phyloP scores from a whole-genome alignment of 495 filamentous ascomycete species.

The Penicillium maclennaniae region DNA sequence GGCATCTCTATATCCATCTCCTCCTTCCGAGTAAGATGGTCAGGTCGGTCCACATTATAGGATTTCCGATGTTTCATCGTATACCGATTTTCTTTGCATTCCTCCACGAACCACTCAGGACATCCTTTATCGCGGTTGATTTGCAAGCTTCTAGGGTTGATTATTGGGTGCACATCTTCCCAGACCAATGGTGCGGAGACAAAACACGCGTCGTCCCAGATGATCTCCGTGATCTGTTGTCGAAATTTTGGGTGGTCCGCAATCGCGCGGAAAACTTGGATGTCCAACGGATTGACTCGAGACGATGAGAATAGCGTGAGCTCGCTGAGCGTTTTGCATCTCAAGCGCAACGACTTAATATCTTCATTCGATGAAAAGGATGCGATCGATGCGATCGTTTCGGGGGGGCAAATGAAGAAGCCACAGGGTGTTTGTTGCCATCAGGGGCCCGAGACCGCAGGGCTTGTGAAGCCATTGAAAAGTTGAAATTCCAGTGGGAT shows the following conservation, averaged over 20 bases:
- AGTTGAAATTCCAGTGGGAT: neutral
- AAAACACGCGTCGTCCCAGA: conserved; percentile 18
- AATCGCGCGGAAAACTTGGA: conserved; percentile 10
- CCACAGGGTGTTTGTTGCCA: conserved; percentile 4
- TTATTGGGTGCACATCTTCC: conserved; percentile 1
- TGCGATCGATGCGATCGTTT: conserved; percentile 3
- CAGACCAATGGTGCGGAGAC: conserved; percentile 2
- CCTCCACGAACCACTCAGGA: conserved; percentile 18
- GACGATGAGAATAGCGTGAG: conserved; percentile 7
- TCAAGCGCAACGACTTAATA: conserved; percentile 12
- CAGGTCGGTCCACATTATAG: conserved; percentile 12
- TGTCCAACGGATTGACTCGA: conserved; percentile 13
- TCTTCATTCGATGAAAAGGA: conserved; percentile 6
- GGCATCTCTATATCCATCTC: conserved; percentile 13
- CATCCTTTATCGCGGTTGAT: conserved; percentile 10
- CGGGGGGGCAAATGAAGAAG: conserved; percentile 4
- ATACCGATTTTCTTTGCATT: conserved; percentile 14
- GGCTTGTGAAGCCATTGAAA: neutral
- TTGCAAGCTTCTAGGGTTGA: conserved; percentile 3
- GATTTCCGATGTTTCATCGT: conserved; percentile 7
- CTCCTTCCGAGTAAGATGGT: conserved; percentile 9
- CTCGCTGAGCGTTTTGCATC: conserved; percentile 6
- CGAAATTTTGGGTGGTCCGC: conserved; percentile 11
- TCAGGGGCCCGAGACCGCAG: neutral
- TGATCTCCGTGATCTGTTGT: conserved; percentile 12